phyloP scores from a whole-genome alignment of 179 eudicot genomes.

The Corrigiola litoralis region DNA sequence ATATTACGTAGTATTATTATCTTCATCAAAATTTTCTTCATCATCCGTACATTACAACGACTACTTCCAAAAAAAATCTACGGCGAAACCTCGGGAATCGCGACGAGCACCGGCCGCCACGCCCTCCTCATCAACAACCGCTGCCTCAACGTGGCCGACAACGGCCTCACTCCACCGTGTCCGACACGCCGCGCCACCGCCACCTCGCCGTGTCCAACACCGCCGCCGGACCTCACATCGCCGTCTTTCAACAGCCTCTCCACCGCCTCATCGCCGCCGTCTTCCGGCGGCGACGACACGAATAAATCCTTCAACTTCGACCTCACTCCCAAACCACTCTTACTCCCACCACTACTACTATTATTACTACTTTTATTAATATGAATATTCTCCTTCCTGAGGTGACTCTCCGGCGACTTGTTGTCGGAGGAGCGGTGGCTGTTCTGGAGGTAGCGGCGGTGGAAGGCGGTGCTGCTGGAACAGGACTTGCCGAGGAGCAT shows the following conservation, averaged over 20 bases:
- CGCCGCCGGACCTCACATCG: conserved; percentile 18
- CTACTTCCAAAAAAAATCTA: background rate
- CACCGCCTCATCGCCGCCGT: conserved; percentile 19
- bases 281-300: conserved; percentile 62
- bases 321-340: conserved; percentile 30
- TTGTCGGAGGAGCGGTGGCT: conserved; percentile 3
- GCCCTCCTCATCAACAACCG: conserved; percentile 68
- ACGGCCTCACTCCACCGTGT: conserved; percentile 34
- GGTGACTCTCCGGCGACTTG: conserved; percentile 5
- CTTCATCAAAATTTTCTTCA: background rate
- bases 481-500: conserved; percentile 72
- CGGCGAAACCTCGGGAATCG: conserved; percentile 63
- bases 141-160: conserved; percentile 74
- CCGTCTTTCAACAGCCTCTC: background rate
- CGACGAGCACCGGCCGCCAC: conserved; percentile 76
- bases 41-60: background rate
- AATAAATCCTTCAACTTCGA: conserved; percentile 74
- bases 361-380: too few species aligned
- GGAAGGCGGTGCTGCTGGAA: conserved; percentile 19
- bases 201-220: conserved; percentile 5
- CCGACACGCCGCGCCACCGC: conserved; percentile 9
- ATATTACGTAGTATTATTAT: too few species aligned
- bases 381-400: conserved; percentile 6
- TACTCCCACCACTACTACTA: background rate
- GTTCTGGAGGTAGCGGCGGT: conserved; percentile 22